Evolutionary conservation across 2,329 filamentous ascomycete species (phyloP).

Genomic region (Aspergillus chevalieri): DNA sequence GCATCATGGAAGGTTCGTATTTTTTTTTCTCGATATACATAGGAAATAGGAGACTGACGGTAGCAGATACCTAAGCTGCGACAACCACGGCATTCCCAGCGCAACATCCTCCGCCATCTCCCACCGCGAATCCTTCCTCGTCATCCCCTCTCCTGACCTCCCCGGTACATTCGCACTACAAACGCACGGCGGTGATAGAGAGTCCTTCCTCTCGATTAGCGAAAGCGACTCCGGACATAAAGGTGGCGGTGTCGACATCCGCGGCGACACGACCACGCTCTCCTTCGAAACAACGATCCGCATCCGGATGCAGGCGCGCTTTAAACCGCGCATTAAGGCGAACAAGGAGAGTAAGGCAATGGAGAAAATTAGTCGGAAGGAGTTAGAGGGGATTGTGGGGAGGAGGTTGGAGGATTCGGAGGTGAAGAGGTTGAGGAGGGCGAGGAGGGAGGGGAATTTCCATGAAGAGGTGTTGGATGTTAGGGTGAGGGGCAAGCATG

Average conservation of each 20-base stretch:
- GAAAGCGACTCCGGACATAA: conserved; percentile 35
- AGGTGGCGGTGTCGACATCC: conserved; percentile 57
- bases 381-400: conserved; percentile 76
- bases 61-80: conserved; percentile 71
- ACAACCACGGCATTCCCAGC: conserved; percentile 71
- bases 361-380: conserved; percentile 78
- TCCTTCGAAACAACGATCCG: conserved; percentile 66
- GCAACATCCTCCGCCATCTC: conserved; percentile 77
- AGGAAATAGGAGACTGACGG: no score
- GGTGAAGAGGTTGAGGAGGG: conserved; percentile 73
- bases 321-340: conserved; percentile 76
- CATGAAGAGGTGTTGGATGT: conserved; percentile 80
- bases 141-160: conserved; percentile 57
- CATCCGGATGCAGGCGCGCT: conserved; percentile 89
- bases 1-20: conserved; percentile 68
- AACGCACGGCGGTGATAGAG: conserved; percentile 52
- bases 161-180: conserved; percentile 69
- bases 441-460: conserved; percentile 79
- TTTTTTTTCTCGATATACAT: background rate
- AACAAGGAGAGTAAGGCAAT: conserved; percentile 75
- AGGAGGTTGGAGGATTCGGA: conserved; percentile 75
- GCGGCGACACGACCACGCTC: conserved; percentile 66
- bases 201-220: conserved; percentile 62
- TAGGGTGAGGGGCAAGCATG: conserved; percentile 87
- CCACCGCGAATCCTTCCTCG: conserved; percentile 71